These are phyloP conservation scores for Rhododendron vialii DNA, from an alignment of 148 eudicot genomes.

Conservation along the genomic window DNA sequence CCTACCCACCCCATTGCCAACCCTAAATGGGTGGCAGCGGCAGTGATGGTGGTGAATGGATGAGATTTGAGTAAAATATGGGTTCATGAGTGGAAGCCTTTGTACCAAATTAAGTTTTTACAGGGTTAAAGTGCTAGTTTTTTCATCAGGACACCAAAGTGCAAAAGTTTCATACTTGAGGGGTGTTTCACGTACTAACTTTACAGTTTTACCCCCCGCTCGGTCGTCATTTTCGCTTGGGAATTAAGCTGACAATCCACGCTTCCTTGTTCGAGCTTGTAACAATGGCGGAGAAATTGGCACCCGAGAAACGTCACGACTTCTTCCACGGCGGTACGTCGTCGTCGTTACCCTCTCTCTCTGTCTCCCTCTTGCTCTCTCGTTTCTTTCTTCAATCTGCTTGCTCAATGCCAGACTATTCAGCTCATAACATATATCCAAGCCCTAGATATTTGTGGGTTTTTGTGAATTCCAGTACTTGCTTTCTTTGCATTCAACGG, in stretches of 20 bases:
- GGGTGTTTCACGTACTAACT: not conserved
- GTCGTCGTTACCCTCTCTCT: not conserved
- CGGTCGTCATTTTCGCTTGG: not conserved
- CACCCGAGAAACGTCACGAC: constrained; percentile 77
- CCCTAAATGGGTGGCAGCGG: too few relatives aligned
- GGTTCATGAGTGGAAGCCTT: too few relatives aligned
- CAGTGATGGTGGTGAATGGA: too few relatives aligned
- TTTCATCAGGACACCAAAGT: not conserved
- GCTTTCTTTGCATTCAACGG: not conserved
- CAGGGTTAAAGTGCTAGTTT: not conserved
- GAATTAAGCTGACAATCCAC: not conserved
- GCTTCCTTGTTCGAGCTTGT: not conserved
- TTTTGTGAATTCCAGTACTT: not conserved
- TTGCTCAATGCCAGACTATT: not conserved
- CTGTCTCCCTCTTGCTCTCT: not conserved
- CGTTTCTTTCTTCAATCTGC: not conserved
- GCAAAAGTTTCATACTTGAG: not conserved
- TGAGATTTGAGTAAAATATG: too few relatives aligned
- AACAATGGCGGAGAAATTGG: constrained; percentile 78
- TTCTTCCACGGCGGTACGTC: constrained; percentile 69
- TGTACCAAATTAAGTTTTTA: too few relatives aligned
- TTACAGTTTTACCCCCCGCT: not conserved
- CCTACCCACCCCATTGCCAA: too few relatives aligned
- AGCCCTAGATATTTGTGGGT: not conserved
- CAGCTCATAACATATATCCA: not conserved